Percentiles rank a stretch among this genome's conserved stretches.
phyloP scores from a whole-genome alignment of 2,329 filamentous ascomycete genomes.

The Monilinia polystroma region DNA sequence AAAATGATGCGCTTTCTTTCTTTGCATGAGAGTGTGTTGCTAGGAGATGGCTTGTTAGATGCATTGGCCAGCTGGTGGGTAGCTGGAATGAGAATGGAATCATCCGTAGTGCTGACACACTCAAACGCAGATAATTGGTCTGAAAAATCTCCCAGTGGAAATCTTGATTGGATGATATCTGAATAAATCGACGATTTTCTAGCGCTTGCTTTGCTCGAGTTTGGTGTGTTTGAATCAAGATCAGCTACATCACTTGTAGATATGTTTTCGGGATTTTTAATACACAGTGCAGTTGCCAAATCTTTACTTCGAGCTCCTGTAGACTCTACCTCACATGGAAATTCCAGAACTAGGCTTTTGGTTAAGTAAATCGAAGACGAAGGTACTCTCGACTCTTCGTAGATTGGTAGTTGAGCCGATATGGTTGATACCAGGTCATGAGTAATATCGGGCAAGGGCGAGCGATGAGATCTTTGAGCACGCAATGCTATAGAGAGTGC shows the following conservation, averaged over 20 bases:
- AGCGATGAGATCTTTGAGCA: background rate
- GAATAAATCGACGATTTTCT: background rate
- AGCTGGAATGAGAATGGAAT: background rate
- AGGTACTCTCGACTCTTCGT: background rate
- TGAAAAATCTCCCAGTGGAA: background rate
- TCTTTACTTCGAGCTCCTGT: background rate
- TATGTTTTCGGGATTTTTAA: background rate
- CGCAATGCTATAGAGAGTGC: background rate
- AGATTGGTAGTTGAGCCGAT: background rate
- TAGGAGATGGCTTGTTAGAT: background rate
- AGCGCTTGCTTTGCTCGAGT: background rate
- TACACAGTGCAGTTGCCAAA: background rate
- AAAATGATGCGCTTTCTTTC: slow-evolving; percentile 24
- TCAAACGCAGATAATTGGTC: background rate
- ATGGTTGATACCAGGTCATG: background rate
- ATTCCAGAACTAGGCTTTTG: background rate
- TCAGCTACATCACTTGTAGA: background rate
- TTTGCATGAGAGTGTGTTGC: slow-evolving; percentile 2
- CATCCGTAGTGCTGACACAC: background rate
- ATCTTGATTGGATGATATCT: background rate
- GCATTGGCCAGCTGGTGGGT: background rate
- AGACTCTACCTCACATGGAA: background rate
- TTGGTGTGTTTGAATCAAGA: background rate
- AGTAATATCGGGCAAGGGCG: background rate
- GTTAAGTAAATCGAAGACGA: background rate